Evolutionary conservation across 805 yeast genomes (phyloP), one percentile per base, ranked within the genome.

Genomic region (Pichia scutulata): DNA sequence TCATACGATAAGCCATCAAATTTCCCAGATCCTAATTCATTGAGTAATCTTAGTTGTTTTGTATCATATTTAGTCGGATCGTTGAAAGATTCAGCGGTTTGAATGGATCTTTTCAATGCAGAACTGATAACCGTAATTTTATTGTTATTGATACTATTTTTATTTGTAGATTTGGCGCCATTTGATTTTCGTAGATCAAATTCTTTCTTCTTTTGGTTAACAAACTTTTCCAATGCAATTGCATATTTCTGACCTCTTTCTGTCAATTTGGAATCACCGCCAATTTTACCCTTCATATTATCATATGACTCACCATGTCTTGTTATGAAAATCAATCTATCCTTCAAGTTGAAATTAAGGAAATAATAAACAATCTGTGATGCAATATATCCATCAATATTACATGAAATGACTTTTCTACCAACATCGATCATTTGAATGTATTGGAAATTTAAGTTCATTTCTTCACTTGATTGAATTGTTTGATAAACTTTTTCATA

Each of bases 401-500:
- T 89, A 65, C 84, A 90, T 33, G 96, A 88, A 48, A 92, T 95
- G 39, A 92, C 89, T 65, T 92, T 93, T 60, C 87, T 82, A 8
- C 99, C 98, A 12, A 90, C 97, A 65, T 92, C 92, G 50, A 92
- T 89, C 95, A 92, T 89, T 66, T 92, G 89, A 56, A 90, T 87
- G 60, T 89, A 93, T 64, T 88, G 97, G 59, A 81, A 82, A 14
- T 79, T 78, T 18, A 73, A 76, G 39, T 84, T 70, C 43, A 74
- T 71, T 49, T 77, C 79, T 61, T 84, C 92, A 58, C 85, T 92
- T 19, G 73, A 77, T 43, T 84, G 92, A 28, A 92, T 84, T 0
- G 97, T 84, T 65, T 93, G 89, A 66, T 92, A 92, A 0, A 90
- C 97, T 61, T 76, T 80, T 63, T 89, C 92, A 64, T 92, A 92